These are phyloP conservation scores for Paratrypanosoma confusum DNA, from an alignment of 208 protist genomes.

Conservation along the genomic window DNA sequence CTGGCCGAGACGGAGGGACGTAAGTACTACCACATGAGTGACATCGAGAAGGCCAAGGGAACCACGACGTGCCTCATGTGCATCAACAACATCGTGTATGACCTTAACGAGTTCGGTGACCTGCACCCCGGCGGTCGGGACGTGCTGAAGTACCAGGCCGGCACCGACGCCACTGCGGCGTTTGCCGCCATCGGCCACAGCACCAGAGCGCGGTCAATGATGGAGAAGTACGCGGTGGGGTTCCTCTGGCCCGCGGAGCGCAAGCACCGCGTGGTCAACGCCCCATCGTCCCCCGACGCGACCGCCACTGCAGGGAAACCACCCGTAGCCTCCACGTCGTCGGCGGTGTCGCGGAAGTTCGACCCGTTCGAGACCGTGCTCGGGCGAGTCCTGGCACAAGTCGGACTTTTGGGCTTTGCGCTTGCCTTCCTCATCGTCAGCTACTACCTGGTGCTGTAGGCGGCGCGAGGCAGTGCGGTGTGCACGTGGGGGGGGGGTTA, in stretches of 20 bases:
- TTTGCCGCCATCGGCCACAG: slow-evolving; percentile 67
- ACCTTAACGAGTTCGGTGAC: slow-evolving; percentile 61
- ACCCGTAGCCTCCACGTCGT: neutral
- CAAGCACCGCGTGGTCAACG: slow-evolving; percentile 8
- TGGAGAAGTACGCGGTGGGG: slow-evolving; percentile 42
- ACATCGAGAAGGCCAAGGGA: slow-evolving; percentile 16
- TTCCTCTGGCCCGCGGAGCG: slow-evolving; percentile 33
- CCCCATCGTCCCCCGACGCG: slow-evolving; percentile 2
- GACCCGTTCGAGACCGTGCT: slow-evolving; percentile 26
- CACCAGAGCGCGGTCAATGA: slow-evolving; percentile 35
- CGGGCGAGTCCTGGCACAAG: slow-evolving; percentile 33
- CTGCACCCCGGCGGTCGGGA: slow-evolving; percentile 72
- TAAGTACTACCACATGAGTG: slow-evolving; percentile 19
- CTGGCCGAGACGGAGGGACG: slow-evolving; percentile 23
- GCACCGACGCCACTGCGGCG: slow-evolving; percentile 50
- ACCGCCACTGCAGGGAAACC: neutral
- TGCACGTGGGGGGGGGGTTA: too few relatives aligned
- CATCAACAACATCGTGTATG: slow-evolving; percentile 81
- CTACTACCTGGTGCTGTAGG: slow-evolving; percentile 25
- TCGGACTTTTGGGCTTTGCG: slow-evolving; percentile 25
- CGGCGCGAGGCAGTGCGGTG: too few relatives aligned
- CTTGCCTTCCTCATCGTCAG: slow-evolving; percentile 33
- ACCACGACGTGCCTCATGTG: slow-evolving; percentile 29
- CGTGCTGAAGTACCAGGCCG: slow-evolving; percentile 54
- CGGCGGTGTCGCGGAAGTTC: slow-evolving; percentile 1